Evolutionary conservation across 2,329 filamentous ascomycete genomes (phyloP), one percentile per base, ranked within the genome.

Genomic region (Colletotrichum sansevieriae): DNA sequence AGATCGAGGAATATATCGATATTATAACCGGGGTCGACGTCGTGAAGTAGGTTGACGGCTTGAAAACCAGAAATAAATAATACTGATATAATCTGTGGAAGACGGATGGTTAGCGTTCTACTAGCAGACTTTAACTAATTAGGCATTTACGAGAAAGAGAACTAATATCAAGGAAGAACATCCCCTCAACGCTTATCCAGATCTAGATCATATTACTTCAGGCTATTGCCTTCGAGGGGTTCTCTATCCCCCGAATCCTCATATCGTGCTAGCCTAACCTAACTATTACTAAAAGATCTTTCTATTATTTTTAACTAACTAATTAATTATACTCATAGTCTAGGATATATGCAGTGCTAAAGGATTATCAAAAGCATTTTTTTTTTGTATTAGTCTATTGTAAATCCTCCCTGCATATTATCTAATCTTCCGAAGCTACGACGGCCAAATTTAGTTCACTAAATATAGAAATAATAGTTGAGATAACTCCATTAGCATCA

Each of bases 201-300:
- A 3, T 46, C 43, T 11, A 46, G 43, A 20, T 44, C 43, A 20
- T 10, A 46, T 46, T 18, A 20, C 0, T 46, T 4, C 43, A 3
- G n/a, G 7, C 7, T 2, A 20, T 4, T 11, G 7, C 15, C 15
- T 46, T 46, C 43, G 8, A 46, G 7, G n/a, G 13, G 2, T 11
- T 20, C 43, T 46, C 43, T 0, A 46, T 20, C 15, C 43, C 13
- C 43, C 6, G n/a, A 46, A 4, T 8, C 43, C 7, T n/a, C 43
- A 1, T 4, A 9, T 11, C 3, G 7, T 20, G 0, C n/a, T 18
- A 0, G 8, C 43, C 43, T 0, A 46, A 4, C 3, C 43, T 4
- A 20, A 18, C 43, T 11, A 11, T 46, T 18, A 46, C 15, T 4
- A 4, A 46, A 9, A 18, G n/a, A n/a, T n/a, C n/a, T 46, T 46